Percentiles rank a stretch among this genome's conserved stretches.
phyloP scores from a whole-genome alignment of 192 early-diverging fungal genomes.

The Coemansia sp. region DNA sequence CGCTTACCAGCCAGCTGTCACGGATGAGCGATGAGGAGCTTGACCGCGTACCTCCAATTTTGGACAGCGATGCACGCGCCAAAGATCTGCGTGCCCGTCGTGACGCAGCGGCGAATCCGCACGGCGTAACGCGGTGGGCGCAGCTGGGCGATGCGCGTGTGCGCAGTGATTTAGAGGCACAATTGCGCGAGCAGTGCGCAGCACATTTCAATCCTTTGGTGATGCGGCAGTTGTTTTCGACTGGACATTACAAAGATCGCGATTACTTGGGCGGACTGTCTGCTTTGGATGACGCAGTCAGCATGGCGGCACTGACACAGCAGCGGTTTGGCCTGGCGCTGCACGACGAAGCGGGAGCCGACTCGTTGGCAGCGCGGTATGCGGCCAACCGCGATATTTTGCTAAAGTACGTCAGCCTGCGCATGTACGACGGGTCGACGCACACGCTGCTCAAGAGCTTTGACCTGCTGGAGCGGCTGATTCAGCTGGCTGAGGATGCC shows the following conservation, averaged over 20 bases:
- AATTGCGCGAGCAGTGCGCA: conserved; percentile 62
- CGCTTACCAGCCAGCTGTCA: conserved; percentile 36
- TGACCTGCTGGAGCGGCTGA: conserved; percentile 74
- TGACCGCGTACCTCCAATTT: conserved; percentile 55
- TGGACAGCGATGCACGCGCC: conserved; percentile 60
- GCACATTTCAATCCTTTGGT: conserved; percentile 61
- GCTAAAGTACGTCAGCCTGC: conserved; percentile 82
- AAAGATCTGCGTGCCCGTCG: conserved; percentile 70
- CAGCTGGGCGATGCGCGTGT: conserved; percentile 37
- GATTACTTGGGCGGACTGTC: conserved; percentile 68
- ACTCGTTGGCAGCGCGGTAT: conserved; percentile 61
- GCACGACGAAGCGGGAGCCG: conserved; percentile 36
- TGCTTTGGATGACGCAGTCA: conserved; percentile 65
- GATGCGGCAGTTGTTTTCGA: conserved; percentile 65
- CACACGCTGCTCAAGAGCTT: conserved; percentile 81
- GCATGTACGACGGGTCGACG: conserved; percentile 91
- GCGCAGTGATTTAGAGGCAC: conserved; percentile 35
- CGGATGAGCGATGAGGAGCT: conserved; percentile 51
- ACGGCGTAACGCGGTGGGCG: conserved; percentile 59
- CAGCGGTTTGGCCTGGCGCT: conserved; percentile 35
- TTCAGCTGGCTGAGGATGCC: conserved; percentile 61
- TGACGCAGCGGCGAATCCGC: conserved; percentile 66
- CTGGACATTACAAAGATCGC: conserved; percentile 84
- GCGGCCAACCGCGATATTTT: conserved; percentile 75
- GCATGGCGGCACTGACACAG: conserved; percentile 38